These are phyloP conservation scores for Epichloe aotearoae DNA, from an alignment of 2,329 filamentous ascomycete species.

Conservation along the genomic window DNA sequence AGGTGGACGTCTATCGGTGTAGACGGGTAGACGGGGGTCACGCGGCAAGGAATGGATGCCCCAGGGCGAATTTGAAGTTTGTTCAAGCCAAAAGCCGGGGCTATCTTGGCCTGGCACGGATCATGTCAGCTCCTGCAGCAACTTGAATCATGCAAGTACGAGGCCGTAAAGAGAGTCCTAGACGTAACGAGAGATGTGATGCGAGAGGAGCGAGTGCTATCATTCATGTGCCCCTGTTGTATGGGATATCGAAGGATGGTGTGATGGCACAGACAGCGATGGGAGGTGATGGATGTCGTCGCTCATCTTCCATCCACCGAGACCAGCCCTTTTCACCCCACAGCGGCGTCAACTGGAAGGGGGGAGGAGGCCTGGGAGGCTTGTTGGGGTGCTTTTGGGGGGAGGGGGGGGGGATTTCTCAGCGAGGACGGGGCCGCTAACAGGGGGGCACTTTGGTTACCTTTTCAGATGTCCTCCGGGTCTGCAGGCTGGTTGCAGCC, in stretches of 20 bases:
- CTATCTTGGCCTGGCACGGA: slow-evolving; percentile 3
- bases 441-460: background rate
- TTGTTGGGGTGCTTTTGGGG: no score
- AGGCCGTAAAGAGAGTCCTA: background rate
- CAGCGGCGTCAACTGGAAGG: no score
- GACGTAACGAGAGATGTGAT: background rate
- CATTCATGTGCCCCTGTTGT: background rate
- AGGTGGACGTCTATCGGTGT: background rate
- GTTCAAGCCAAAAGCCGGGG: background rate
- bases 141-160: background rate
- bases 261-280: background rate
- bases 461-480: background rate
- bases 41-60: background rate
- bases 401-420: no score
- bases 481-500: background rate
- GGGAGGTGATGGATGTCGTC: no score
- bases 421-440: background rate
- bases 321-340: no score
- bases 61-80: background rate
- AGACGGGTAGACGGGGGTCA: background rate
- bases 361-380: no score
- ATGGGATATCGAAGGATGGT: background rate
- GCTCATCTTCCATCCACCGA: no score
- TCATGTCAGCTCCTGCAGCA: slow-evolving; percentile 9
- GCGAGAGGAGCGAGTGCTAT: background rate